Percentiles rank a stretch among this genome's conserved stretches.
Evolutionary conservation across 768 basidiomycete species (phyloP).

Genomic region (Agaricus subrufescens): DNA sequence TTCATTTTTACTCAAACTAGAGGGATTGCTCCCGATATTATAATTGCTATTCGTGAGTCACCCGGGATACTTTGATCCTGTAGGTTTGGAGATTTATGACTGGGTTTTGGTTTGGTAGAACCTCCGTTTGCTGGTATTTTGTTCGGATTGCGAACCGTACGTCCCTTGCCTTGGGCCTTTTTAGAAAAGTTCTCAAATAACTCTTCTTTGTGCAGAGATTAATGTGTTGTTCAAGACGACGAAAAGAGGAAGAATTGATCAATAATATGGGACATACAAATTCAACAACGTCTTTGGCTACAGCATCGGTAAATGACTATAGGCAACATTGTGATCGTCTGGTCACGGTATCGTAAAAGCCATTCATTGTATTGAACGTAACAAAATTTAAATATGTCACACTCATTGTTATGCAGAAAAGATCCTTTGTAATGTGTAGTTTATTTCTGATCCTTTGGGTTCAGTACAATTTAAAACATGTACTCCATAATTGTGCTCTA

Average conservation of each 20-base stretch:
- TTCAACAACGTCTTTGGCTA: neutral
- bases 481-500: no score
- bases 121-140: neutral
- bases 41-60: conserved; percentile 6
- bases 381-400: no score
- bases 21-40: neutral
- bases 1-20: neutral
- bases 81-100: no score
- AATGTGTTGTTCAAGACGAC: neutral
- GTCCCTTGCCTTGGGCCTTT: neutral
- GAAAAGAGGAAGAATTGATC: neutral
- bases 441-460: no score
- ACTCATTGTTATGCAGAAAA: no score
- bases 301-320: neutral
- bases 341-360: no score
- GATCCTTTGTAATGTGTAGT: no score
- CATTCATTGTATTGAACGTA: no score
- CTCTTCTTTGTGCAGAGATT: neutral
- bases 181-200: neutral
- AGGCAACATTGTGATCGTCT: neutral
- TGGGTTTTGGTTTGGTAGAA: neutral
- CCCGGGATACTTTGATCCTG: no score
- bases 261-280: neutral
- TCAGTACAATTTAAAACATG: no score
- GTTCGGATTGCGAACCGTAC: neutral